Evolutionary conservation across 2,329 filamentous ascomycete genomes (phyloP), one percentile per base, ranked within the genome.

Genomic region (Penicillium sp.): DNA sequence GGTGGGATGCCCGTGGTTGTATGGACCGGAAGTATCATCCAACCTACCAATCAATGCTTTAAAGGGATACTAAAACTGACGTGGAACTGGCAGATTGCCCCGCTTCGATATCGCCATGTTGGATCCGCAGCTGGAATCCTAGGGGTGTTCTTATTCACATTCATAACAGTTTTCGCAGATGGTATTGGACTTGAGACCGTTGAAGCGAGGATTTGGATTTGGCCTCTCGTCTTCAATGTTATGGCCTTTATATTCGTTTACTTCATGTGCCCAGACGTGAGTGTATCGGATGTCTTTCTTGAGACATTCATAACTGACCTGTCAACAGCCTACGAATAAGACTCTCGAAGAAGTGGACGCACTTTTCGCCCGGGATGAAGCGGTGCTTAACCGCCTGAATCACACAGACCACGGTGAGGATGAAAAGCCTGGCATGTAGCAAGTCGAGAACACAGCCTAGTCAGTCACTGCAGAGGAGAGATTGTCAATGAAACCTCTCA

Each of bases 231-330:
- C 31, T 55, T 48, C 26, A 51, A 48, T 37, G 48, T 40, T 5
- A 33, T 51, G 4, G 53, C 53, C 5, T 31, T 51, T 11, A 6
- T 49, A 7, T 55, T 51, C 15, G 53, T 55, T 14, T 55, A 55
- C 37, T 55, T 60, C 29, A 55, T 58, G 52, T 60, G 58, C 27
- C 58, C 56, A 14, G 52, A 60, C 26, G 53, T 54, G n/a, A 56
- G 52, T 50, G 8, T 18, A 6, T 12, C 18, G 4, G n/a, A 49
- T 26, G 7, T 26, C 11, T 15, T 25, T 22, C 26, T 49, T 23
- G 18, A 40, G n/a, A 12, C 1, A 31, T 4, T 12, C 14, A 40
- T 12, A 2, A 22, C 37, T 40, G 18, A 40, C 18, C 9, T 2
- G n/a, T 18, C 2, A 20, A 40, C 18, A 40, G 37, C 37, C 37